phyloP scores from a whole-genome alignment of 768 basidiomycete genomes.

The Daedalea quercina region DNA sequence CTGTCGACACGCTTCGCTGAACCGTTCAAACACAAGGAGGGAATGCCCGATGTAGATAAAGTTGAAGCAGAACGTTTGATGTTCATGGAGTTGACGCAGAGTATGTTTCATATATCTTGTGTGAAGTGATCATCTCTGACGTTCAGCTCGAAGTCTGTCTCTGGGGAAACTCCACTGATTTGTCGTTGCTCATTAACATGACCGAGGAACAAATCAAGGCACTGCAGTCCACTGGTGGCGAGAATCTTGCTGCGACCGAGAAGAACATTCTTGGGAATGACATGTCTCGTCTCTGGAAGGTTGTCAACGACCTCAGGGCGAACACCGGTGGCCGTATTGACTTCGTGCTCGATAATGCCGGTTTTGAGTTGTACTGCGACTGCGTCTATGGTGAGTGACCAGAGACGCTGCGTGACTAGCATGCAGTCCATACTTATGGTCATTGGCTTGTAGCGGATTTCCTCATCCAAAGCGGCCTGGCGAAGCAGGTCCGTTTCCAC shows the following conservation, averaged over 20 bases:
- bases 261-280: conserved; percentile 95
- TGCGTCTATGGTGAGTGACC: conserved; percentile 66
- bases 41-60: conserved; percentile 45
- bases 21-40: conserved; percentile 60
- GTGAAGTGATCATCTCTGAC: background rate
- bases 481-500: conserved; percentile 83
- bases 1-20: conserved; percentile 87
- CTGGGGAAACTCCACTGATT: conserved; percentile 96
- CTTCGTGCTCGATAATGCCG: conserved; percentile 85
- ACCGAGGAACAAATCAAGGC: conserved; percentile 95
- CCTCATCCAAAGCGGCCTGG: conserved; percentile 84
- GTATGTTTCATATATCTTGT: conserved; percentile 29
- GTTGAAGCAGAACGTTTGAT: conserved; percentile 73
- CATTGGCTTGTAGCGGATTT: conserved; percentile 66
- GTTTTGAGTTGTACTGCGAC: conserved; percentile 83
- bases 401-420: too few relatives aligned
- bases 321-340: conserved; percentile 31
- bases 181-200: conserved; percentile 95
- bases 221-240: conserved; percentile 95
- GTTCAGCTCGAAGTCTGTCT: conserved; percentile 60
- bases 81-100: conserved; percentile 91
- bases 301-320: conserved; percentile 50
- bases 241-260: conserved; percentile 89
- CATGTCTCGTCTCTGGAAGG: conserved; percentile 62
- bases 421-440: background rate